Conservation (phyloP, 768 basidiomycete species). For the Epithele typhae region DNA sequence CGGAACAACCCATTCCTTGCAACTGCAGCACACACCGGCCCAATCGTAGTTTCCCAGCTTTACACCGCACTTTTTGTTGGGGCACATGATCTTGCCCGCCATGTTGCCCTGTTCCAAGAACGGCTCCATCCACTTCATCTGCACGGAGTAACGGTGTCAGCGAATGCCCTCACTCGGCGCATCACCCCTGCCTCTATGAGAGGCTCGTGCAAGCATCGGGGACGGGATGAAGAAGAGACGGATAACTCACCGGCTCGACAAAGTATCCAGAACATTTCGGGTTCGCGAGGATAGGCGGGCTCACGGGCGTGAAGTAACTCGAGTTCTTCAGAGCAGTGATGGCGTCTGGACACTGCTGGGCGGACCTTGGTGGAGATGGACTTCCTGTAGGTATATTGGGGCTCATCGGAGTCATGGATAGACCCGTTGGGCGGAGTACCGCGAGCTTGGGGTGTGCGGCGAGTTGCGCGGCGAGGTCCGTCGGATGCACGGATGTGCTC, state of each 20-base stretch:
- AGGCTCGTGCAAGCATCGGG: too few relatives aligned
- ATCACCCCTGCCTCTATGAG: too few relatives aligned
- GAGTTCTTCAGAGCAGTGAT: constrained; percentile 1
- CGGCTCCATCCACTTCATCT: constrained; percentile 96
- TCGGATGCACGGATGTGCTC: constrained; percentile 21
- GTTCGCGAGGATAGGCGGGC: constrained; percentile 69
- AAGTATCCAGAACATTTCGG: constrained; percentile 95
- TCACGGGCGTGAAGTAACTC: constrained; percentile 24
- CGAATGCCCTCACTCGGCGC: too few relatives aligned
- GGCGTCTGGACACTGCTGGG: constrained; percentile 17
- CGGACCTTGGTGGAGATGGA: constrained; percentile 18
- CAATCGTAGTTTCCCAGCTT: constrained; percentile 98
- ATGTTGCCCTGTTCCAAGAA: constrained; percentile 71
- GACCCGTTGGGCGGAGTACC: constrained; percentile 34
- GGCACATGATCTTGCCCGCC: constrained; percentile 88
- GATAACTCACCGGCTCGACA: constrained; percentile 85
- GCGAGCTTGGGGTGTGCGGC: constrained; percentile 45
- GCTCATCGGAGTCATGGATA: constrained; percentile 24
- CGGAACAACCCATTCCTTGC: constrained; percentile 89
- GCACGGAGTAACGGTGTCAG: not conserved
- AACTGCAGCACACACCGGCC: constrained; percentile 91
- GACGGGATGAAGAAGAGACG: too few relatives aligned
- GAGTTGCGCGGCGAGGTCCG: constrained; percentile 42
- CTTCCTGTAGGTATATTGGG: constrained; percentile 1
- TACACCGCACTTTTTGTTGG: constrained; percentile 83